Conservation (phyloP, 768 basidiomycete genomes). For the Collybiopsis luxurians region DNA sequence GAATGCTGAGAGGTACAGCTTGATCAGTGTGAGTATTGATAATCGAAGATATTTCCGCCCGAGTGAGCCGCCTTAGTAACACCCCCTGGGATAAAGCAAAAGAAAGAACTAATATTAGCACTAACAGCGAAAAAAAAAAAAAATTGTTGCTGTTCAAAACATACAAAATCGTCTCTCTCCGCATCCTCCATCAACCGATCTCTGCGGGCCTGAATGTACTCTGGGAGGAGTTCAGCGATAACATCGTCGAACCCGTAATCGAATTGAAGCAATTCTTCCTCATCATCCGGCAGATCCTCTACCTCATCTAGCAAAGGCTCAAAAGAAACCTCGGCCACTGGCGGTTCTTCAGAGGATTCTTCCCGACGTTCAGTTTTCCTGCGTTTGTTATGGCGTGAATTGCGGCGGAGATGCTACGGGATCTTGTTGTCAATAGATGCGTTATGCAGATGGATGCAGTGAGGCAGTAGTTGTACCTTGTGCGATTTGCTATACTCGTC, state of each 20-base stretch:
- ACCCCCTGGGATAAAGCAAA: constrained; percentile 42
- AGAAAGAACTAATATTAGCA: background rate
- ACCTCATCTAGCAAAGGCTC: background rate
- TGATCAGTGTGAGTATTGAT: constrained; percentile 20
- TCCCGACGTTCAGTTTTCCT: background rate
- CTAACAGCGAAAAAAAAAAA: background rate
- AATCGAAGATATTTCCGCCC: constrained; percentile 37
- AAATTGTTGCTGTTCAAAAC: background rate
- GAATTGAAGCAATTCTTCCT: background rate
- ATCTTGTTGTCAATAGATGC: background rate
- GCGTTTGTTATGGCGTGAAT: background rate
- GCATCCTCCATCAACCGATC: background rate
- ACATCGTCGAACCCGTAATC: constrained; percentile 1
- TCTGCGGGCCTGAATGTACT: background rate
- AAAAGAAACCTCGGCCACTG: background rate
- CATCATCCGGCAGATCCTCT: background rate
- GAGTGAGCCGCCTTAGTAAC: constrained; percentile 58
- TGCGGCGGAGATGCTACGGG: background rate
- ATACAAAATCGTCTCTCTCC: constrained; percentile 6
- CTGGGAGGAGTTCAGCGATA: background rate
- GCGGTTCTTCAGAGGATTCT: background rate
- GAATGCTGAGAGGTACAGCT: constrained; percentile 15
- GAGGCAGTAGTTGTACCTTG: background rate
- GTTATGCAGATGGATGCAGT: too few species aligned
- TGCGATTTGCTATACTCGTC: background rate